Evolutionary conservation across 257 asterid species (phyloP), one percentile per base, ranked within the genome.

Genomic region (Linderniella brevidens): DNA sequence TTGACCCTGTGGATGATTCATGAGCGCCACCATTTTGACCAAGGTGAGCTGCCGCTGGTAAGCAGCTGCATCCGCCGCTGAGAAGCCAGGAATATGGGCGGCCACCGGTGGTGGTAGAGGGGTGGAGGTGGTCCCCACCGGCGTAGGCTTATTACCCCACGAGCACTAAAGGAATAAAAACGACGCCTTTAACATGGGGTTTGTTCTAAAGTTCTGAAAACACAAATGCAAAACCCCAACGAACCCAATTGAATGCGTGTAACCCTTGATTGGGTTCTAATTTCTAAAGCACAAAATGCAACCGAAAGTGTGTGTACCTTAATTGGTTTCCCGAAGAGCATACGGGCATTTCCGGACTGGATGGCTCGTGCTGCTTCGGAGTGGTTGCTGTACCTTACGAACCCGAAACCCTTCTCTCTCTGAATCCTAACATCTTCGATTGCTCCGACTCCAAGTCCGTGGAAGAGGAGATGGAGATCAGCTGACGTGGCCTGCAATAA

Each of bases 61-160:
- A 4, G 74, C 79, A 62, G 78, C 50, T 17, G 84, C 59, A 47
- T 84, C 86, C 0, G 74, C 62, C 1, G 93, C 76, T 4, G 80
- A 72, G 57, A 80, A 52, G 48, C 80, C 79, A 17, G 72, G 58
- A 14, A 70, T 72, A 0, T 82, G 83, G 40, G 67, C 81, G 3
- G 98, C 95, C 18, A 82, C 85, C 8, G 95, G 95, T 15, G 32
- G 32, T 6, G 32, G 32, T 6, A 80, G 94, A 0, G 97, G 93
- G 59, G 77, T 87, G 4, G 95, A 87, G 60, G 70, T 53, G 8
- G 95, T 80, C 53, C 97, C 95, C 0, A 81, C 66, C 43, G 95
- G 93, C 52, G 97, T 87, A 19, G 97, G 97, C 68, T 87, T 87
- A 88, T 68, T 87, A 15, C 95, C 97, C 97, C 95, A 87, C 3